Evolutionary conservation across 2,329 filamentous ascomycete species (phyloP).

Genomic region (Pseudocercospora eumusae): DNA sequence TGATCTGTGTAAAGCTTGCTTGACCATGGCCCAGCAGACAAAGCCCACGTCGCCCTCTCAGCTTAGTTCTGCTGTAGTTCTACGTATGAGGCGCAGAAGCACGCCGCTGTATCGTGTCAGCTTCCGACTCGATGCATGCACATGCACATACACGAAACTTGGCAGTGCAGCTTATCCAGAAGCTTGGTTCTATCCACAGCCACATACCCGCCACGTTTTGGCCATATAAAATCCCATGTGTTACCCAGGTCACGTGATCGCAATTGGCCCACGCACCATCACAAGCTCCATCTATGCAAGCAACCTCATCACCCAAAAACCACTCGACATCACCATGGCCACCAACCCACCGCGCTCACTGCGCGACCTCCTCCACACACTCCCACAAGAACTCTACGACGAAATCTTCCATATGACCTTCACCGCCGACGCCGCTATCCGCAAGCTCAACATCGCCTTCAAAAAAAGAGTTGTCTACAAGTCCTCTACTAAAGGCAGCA

Average conservation of each 20-base stretch:
- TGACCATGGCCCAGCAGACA: neutral
- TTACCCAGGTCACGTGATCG: too few relatives aligned
- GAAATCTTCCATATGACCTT: neutral
- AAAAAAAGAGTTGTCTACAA: neutral
- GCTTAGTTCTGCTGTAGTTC: too few relatives aligned
- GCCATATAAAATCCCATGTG: too few relatives aligned
- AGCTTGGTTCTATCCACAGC: too few relatives aligned
- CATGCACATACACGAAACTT: too few relatives aligned
- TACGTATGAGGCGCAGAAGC: conserved; percentile 6
- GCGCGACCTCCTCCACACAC: conserved; percentile 1
- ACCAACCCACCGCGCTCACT: neutral
- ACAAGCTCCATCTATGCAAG: too few relatives aligned
- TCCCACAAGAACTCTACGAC: conserved; percentile 14
- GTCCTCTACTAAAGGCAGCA: neutral
- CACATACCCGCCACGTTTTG: too few relatives aligned
- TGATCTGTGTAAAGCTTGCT: neutral
- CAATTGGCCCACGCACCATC: too few relatives aligned
- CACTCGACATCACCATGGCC: neutral
- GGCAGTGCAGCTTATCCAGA: too few relatives aligned
- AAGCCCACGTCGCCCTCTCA: neutral
- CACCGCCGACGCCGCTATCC: neutral
- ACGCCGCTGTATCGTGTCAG: too few relatives aligned
- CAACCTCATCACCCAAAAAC: too few relatives aligned
- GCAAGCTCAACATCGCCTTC: neutral
- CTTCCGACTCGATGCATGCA: too few relatives aligned